Evolutionary conservation across 129 eudicot genomes (phyloP), one percentile per base, ranked within the genome.

Genomic region (Kitagawia praeruptora): DNA sequence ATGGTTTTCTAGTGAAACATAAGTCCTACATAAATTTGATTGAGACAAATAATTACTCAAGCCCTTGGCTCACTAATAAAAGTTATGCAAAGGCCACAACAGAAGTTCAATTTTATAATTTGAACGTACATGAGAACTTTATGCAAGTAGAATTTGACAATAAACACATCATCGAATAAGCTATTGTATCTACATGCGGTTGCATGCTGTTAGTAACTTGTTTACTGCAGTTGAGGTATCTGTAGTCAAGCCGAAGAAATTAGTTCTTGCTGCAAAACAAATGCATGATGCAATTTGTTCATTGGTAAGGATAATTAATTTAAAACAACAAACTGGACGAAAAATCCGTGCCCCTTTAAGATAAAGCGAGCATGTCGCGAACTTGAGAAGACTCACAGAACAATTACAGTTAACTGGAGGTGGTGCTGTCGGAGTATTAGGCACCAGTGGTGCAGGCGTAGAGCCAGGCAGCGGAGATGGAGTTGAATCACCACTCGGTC

Each of bases 221-320:
- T 69, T 38, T 13, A 38, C 42, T 34, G 74, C 74, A 69, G 74
- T 34, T 14, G 40, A 38, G 74, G 44, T 38, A 18, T 69, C 74
- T 28, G 42, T 16, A 34, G 19, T 14, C 10, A 69, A 13, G 3
- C 34, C 2, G 15, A 69, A 34, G 74, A 38, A 69, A 14, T 69
- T 69, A 34, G 41, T 69, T 69, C n/a, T 69, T 1, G 23, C 42
- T 69, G 74, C 74, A 28, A 34, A 69, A 38, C 74, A 69, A 69
- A 69, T 34, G 74, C 74, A 69, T 4, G 74, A 69, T 11, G 44
- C 74, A 38, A 69, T 69, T 69, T 69, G 74, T 69, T 38, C 42
- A 38, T 69, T 69, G 74, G 23, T 69, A 34, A 69, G 74, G 44
- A 14, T 16, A 16, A 34, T 69, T 18, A 69, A 6, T 38, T 69